Percentiles rank a stretch among this genome's conserved stretches.
phyloP scores from a whole-genome alignment of 2,329 filamentous ascomycete species.

The Colletotrichum plurivorum region DNA sequence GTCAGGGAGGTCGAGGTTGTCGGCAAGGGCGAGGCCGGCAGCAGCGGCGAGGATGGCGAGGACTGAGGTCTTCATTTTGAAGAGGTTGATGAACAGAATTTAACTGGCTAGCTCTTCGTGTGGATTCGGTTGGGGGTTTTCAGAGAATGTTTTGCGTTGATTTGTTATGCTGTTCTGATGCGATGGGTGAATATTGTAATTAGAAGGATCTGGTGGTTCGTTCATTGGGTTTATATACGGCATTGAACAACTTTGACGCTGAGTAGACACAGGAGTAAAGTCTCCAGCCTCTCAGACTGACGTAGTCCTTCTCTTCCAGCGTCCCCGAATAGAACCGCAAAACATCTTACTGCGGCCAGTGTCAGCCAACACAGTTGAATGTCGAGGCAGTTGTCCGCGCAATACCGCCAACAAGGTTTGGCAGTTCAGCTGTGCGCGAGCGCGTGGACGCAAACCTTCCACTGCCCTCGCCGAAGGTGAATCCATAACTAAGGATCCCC shows the following conservation, averaged over 20 bases:
- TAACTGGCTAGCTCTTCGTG: not conserved
- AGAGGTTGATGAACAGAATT: not conserved
- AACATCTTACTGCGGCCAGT: not conserved
- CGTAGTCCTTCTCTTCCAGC: not conserved
- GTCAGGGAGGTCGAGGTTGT: conserved; percentile 31
- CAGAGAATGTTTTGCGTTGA: not conserved
- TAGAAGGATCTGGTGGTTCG: not conserved
- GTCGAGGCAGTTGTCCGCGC: conserved; percentile 2
- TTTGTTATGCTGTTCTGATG: not conserved
- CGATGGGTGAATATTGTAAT: not conserved
- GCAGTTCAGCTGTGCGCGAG: conserved; percentile 8
- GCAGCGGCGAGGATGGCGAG: conserved; percentile 25
- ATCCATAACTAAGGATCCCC: not conserved
- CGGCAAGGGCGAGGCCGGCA: conserved; percentile 22
- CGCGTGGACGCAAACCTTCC: conserved; percentile 18
- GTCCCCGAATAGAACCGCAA: not conserved
- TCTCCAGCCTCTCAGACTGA: not conserved
- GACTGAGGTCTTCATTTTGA: conserved; percentile 33
- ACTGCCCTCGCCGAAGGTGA: not conserved
- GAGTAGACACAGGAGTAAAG: not conserved
- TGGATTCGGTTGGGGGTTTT: not conserved
- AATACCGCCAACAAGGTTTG: conserved; percentile 23
- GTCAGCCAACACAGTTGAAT: not conserved
- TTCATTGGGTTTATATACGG: not conserved
- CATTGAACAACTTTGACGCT: no score